Conservation (phyloP, 805 yeast species). For the Candida maesae region DNA sequence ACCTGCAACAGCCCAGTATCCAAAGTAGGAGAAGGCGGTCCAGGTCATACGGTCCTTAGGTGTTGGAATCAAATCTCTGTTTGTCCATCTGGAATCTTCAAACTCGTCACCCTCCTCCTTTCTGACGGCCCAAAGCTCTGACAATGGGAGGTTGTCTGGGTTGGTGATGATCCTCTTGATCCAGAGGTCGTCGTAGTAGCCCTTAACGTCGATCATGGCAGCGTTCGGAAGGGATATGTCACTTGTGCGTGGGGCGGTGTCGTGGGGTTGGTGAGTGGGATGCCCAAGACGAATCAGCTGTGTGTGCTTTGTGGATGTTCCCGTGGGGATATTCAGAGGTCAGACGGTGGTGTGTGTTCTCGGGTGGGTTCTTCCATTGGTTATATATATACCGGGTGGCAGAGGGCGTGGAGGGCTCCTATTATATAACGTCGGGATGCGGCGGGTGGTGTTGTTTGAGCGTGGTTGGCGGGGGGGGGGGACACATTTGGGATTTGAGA, state of each 20-base stretch:
- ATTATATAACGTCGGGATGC: no score
- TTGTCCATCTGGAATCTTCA: conserved; percentile 24
- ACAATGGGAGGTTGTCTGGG: conserved; percentile 13
- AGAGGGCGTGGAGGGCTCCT: no score
- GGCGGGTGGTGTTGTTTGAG: no score
- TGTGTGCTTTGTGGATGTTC: no score
- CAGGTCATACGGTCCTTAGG: conserved; percentile 34
- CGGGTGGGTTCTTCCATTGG: neutral
- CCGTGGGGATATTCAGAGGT: no score
- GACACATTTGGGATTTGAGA: no score
- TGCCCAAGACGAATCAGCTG: no score
- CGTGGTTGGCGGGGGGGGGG: no score
- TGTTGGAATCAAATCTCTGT: conserved; percentile 38
- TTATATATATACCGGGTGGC: neutral
- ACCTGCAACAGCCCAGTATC: conserved; percentile 37
- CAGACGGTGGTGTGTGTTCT: neutral
- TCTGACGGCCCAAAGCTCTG: conserved; percentile 14
- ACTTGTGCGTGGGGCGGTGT: no score
- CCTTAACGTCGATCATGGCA: neutral
- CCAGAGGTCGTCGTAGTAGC: conserved; percentile 14
- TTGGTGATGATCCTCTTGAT: conserved; percentile 13
- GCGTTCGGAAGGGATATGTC: neutral
- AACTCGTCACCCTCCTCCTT: conserved; percentile 15
- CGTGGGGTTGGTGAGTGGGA: no score
- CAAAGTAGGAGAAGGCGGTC: conserved; percentile 32